Conservation (phyloP, 2,329 filamentous ascomycete species). For the Rhytidhysteron rufulum region DNA sequence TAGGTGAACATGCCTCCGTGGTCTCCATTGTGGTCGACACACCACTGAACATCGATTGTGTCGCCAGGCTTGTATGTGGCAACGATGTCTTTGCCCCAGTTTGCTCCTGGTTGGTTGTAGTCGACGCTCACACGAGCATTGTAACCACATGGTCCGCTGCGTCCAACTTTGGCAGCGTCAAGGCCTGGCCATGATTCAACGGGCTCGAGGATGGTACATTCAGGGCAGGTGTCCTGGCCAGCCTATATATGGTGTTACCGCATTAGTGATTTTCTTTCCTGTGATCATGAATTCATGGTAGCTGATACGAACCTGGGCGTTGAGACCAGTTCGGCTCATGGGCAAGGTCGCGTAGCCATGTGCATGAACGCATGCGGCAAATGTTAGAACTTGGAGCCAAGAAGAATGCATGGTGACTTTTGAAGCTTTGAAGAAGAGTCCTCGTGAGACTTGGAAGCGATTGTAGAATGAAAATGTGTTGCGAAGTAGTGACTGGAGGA, state of each 20-base stretch:
- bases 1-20: slow-evolving; percentile 33
- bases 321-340: slow-evolving; percentile 31
- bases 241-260: slow-evolving; percentile 13
- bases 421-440: too few relatives aligned
- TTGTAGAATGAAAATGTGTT: too few relatives aligned
- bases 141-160: slow-evolving; percentile 31
- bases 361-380: slow-evolving; percentile 18
- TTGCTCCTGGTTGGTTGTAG: slow-evolving; percentile 28
- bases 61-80: slow-evolving; percentile 27
- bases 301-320: slow-evolving; percentile 18
- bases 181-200: slow-evolving; percentile 31
- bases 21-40: slow-evolving; percentile 30
- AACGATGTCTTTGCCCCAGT: slow-evolving; percentile 26
- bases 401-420: too few relatives aligned
- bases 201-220: slow-evolving; percentile 31
- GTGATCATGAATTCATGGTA: neutral
- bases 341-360: slow-evolving; percentile 30
- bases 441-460: too few relatives aligned
- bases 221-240: slow-evolving; percentile 29
- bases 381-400: too few relatives aligned
- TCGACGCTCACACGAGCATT: slow-evolving; percentile 32
- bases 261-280: neutral
- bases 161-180: slow-evolving; percentile 23
- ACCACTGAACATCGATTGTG: slow-evolving; percentile 30
- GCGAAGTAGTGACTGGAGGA: too few relatives aligned